Evolutionary conservation across 257 asterid species (phyloP), one percentile per base, ranked within the genome.

Genomic region (Scutellaria barbata): DNA sequence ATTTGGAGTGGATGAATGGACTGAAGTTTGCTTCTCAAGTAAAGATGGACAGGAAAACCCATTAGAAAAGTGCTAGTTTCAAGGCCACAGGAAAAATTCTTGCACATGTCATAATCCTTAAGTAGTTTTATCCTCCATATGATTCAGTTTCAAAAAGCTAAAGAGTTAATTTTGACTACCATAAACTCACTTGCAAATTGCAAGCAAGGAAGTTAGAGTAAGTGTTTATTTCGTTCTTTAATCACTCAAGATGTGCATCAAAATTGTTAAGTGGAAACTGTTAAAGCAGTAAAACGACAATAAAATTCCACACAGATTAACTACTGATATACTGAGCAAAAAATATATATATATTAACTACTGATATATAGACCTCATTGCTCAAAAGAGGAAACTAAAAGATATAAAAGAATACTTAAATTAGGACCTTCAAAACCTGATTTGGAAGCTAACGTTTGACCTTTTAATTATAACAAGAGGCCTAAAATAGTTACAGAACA

Each of bases 101-200:
- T 47, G 5, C 58, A 47, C 13, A 7, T n/a, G 57, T 35, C 40
- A 65, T 7, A 6, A 47, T 4, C 13, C 30, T 65, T 20, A 37
- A 17, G 35, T 16, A 51, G 8, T 3, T 1, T 13, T 33, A n/a
- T 65, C 33, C 30, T 47, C 46, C 2, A 3, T 43, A 18, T 2
- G 22, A 22, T 7, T 63, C 40, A 22, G 56, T 22, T 22, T 20
- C 52, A 12, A 64, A 22, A 66, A 66, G 71, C 71, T 61, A 55
- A 10, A 7, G 14, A 10, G 10, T 55, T 55, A 55, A 55, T 13
- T 17, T 22, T 48, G 13, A 12, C 8, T 7, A 62, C 54, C 25
- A 20, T 30, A 30, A 30, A 30, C 35, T 30, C 35, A 30, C 35
- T 30, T 30, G 35, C 4, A 3, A 30, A 37, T 22, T 55, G 22